phyloP scores from a whole-genome alignment of 768 basidiomycete species.

The Termitomyces sp. region DNA sequence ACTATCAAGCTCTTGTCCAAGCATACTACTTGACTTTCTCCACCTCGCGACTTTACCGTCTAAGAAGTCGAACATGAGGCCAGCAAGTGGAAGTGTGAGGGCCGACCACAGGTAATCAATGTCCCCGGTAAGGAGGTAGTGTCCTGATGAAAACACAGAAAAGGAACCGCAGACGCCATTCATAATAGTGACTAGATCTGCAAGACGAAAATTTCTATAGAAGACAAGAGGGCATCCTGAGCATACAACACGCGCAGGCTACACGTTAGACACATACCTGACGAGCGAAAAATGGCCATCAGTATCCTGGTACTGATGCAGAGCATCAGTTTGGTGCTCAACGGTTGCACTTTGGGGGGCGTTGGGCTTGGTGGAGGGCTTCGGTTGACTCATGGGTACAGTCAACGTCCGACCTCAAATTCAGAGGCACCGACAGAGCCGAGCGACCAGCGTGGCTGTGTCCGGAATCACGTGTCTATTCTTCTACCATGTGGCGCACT shows the following conservation, averaged over 20 bases:
- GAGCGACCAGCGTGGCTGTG: slow-evolving; percentile 2
- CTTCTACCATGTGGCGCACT: slow-evolving; percentile 3
- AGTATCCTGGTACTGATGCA: slow-evolving; percentile 83
- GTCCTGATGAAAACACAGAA: slow-evolving; percentile 90
- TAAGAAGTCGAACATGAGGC: slow-evolving; percentile 95
- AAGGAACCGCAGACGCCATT: slow-evolving; percentile 98
- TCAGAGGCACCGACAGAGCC: not conserved
- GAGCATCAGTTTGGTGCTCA: slow-evolving; percentile 34
- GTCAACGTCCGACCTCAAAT: slow-evolving; percentile 9
- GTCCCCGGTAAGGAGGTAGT: slow-evolving; percentile 80
- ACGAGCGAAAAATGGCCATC: slow-evolving; percentile 98
- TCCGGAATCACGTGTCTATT: slow-evolving; percentile 9
- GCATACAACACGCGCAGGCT: slow-evolving; percentile 13
- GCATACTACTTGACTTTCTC: slow-evolving; percentile 92
- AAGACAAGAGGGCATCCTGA: slow-evolving; percentile 9
- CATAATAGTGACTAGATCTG: slow-evolving; percentile 98
- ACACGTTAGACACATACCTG: slow-evolving; percentile 52
- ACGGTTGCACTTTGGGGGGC: slow-evolving; percentile 13
- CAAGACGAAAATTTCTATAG: slow-evolving; percentile 94
- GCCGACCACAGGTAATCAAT: slow-evolving; percentile 81
- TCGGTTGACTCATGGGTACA: slow-evolving; percentile 48
- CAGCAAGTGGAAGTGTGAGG: slow-evolving; percentile 84
- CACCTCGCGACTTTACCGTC: slow-evolving; percentile 98
- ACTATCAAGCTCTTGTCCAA: slow-evolving; percentile 97
- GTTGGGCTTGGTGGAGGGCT: slow-evolving; percentile 29